Evolutionary conservation across 2,329 filamentous ascomycete species (phyloP), one percentile per base, ranked within the genome.

Genomic region (Boeremia lycopersici): DNA sequence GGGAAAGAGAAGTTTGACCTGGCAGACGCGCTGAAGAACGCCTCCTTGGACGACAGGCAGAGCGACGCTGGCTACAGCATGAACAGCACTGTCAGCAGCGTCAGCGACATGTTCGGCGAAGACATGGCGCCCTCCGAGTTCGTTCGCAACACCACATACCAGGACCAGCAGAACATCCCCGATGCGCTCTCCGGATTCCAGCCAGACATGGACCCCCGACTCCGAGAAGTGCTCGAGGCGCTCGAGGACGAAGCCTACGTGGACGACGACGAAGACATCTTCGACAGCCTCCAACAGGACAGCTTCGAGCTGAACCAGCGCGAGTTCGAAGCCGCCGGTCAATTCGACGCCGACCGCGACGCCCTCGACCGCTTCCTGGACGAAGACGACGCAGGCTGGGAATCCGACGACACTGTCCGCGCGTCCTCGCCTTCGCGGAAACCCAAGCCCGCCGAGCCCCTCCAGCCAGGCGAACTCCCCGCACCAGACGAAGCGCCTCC

Each of bases 171-270:
- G 76, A 86, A 96, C 67, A 80, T 98, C 1, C 95, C 95, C 0
- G 95, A 99, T 77, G 87, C 86, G 7, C 90, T 99, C 68, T 89
- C 90, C 2, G 95, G 95, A 0, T 96, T 99, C 74, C 89, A 99
- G 76, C 95, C 96, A 6, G 93, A 98, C 71, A 98, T 99, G 95
- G 96, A 99, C 69, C 93, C 93, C 2, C 84, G 93, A 34, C 74
- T 99, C 63, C 85, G 95, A 40, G 95, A 99, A 74, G 92, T 93
- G 5, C 78, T 99, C 23, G 93, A 97, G 76, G 95, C 95, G 10
- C 79, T 99, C 28, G 95, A 99, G 43, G 95, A 99, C 69, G 95
- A 99, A 23, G 93, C 89, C 2, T 99, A 91, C 70, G 93, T 99
- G 2, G 93, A 93, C 31, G 82, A 84, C 26, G 86, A 87, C 23